A percentile compares a stretch with the other conserved stretches of the same genome.
These are phyloP conservation scores for Geotrichum fermentans DNA, from an alignment of 1,139 yeast species.

Conservation along the genomic window DNA sequence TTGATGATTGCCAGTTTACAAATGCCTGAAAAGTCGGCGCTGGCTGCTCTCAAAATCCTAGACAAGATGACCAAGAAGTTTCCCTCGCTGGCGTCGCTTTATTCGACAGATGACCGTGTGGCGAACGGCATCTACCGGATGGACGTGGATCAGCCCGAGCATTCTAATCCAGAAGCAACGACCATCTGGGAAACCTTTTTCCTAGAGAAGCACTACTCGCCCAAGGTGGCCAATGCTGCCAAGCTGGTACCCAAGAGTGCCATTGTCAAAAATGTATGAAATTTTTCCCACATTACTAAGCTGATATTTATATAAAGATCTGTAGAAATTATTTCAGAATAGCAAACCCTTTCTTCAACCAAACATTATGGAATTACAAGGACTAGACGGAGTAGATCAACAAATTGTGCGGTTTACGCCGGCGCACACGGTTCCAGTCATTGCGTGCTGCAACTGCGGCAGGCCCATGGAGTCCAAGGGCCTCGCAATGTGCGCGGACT, in stretches of 20 bases:
- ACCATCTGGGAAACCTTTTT: constrained; percentile 83
- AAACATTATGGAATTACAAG: constrained; percentile 10
- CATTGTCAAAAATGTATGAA: constrained; percentile 7
- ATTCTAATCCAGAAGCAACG: constrained; percentile 82
- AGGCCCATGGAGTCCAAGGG: constrained; percentile 91
- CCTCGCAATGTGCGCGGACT: constrained; percentile 93
- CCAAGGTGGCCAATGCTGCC: constrained; percentile 61
- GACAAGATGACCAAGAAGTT: constrained; percentile 66
- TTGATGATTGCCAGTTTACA: constrained; percentile 62
- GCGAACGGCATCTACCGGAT: constrained; percentile 69
- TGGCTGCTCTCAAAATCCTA: constrained; percentile 70
- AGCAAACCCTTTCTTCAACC: not conserved
- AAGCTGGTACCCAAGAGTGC: constrained; percentile 24
- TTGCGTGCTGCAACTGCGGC: constrained; percentile 96
- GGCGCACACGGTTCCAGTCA: constrained; percentile 61
- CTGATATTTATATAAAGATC: not conserved
- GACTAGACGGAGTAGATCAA: constrained; percentile 11
- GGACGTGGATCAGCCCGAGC: constrained; percentile 63
- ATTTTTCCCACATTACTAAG: not conserved
- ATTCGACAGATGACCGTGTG: constrained; percentile 82
- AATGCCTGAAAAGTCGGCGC: constrained; percentile 81
- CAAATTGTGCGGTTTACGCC: constrained; percentile 31
- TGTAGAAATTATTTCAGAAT: not conserved
- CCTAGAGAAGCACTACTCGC: constrained; percentile 76
- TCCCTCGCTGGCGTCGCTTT: constrained; percentile 66